Evolutionary conservation across 306 rosid genomes (phyloP), one percentile per base, ranked within the genome.

Genomic region (Malus sylvestris): DNA sequence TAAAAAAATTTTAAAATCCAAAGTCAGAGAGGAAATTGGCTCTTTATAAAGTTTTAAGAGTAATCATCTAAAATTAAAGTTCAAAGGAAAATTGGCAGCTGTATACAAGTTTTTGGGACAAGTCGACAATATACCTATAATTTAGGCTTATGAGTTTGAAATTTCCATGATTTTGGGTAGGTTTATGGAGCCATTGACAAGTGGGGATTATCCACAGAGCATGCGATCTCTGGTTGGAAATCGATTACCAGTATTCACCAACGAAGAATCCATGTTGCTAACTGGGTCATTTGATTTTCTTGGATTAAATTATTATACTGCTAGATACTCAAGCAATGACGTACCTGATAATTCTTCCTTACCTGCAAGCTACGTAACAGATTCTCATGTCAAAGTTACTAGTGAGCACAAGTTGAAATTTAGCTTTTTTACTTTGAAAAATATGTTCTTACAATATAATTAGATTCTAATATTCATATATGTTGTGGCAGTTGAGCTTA

Each of bases 171-270:
- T 52, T 33, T 33, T 25, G 64, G 78, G 12, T 52, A 91, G 91
- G 93, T 91, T 73, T 32, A 84, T 93, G 90, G 72, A 79, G 10
- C 96, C 97, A 11, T 15, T 93, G 55, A 82, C 86, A 6, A 83
- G 38, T 58, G 96, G 93, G 22, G 83, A 89, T 4, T 93, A 93
- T 83, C 98, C 97, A 29, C 40, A n/a, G 10, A 79, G 70, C 84
- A 91, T 93, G 93, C 55, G 59, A 35, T 66, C 85, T 23, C 76
- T 84, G 5, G 83, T 89, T 3, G 89, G 95, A 76, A 81, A 76
- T 22, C 57, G 87, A 77, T 75, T 93, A 30, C 97, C 91, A 3
- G 84, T 79, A 8, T 91, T 91, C 81, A 82, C 89, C 0, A 4
- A 70, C 70, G 76, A 83, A 42, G 80, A 93, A 81, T 83, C 96